Conservation (phyloP, 2,329 filamentous ascomycete genomes). For the Chaetothyriales sp. region DNA sequence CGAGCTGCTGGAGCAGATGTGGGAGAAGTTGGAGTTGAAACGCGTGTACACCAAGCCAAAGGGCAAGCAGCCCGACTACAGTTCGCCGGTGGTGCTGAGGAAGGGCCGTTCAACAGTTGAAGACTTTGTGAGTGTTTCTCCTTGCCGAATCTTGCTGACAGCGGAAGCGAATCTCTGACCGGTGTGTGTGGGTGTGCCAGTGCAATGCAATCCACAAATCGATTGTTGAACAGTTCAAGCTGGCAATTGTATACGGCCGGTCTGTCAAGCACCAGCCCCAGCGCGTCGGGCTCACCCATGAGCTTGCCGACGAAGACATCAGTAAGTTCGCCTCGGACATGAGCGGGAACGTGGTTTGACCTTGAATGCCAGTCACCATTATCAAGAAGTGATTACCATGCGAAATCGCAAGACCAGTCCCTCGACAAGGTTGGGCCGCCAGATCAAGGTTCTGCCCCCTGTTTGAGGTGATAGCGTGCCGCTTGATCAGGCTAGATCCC, state of each 20-base stretch:
- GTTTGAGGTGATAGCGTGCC: not conserved
- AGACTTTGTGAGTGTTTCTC: conserved; percentile 64
- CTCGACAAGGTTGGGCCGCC: not conserved
- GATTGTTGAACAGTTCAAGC: conserved; percentile 90
- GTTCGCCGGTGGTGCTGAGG: conserved; percentile 74
- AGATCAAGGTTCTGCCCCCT: not conserved
- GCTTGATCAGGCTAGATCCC: conserved; percentile 9
- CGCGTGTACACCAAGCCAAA: conserved; percentile 98
- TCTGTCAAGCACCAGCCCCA: conserved; percentile 98
- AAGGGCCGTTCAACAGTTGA: conserved; percentile 75
- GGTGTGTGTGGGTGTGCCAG: conserved; percentile 40
- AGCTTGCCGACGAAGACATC: conserved; percentile 93
- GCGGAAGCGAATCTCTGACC: conserved; percentile 22
- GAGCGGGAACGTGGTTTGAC: not conserved
- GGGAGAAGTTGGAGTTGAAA: conserved; percentile 85
- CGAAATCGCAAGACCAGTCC: not conserved
- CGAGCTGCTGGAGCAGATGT: conserved; percentile 94
- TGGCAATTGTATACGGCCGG: conserved; percentile 89
- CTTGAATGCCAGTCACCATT: conserved; percentile 20
- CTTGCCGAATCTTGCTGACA: conserved; percentile 18
- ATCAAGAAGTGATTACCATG: conserved; percentile 21
- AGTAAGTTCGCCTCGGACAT: conserved; percentile 41
- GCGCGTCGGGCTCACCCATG: conserved; percentile 76
- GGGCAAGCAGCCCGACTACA: conserved; percentile 85
- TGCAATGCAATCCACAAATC: conserved; percentile 95